Conservation (phyloP, 768 basidiomycete genomes). For the Russula sp. region DNA sequence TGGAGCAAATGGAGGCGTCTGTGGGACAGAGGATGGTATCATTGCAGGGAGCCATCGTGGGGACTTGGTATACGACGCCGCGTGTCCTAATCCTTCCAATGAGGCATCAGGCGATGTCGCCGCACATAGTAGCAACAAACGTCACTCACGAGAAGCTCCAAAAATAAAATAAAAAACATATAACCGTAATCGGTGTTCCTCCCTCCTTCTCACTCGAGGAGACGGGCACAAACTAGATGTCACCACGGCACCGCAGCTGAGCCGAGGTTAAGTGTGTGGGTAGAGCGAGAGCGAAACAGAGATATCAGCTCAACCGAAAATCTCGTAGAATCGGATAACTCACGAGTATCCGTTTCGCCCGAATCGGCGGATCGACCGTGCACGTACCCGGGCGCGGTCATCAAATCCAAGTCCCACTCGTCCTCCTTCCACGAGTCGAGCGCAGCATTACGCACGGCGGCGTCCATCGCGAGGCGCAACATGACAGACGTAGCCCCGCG, state of each 20-base stretch:
- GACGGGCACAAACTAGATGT: not conserved
- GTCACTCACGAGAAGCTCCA: not conserved
- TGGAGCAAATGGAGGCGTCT: not conserved
- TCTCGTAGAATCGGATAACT: not conserved
- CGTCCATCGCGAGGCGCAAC: conserved; percentile 3
- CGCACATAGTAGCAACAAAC: not conserved
- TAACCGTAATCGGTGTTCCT: too few relatives aligned
- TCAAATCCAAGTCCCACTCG: conserved; percentile 21
- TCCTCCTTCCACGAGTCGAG: conserved; percentile 19
- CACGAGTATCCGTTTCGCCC: conserved; percentile 19
- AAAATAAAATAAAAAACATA: too few relatives aligned
- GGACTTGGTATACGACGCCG: not conserved
- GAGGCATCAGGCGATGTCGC: not conserved
- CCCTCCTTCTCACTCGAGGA: too few relatives aligned
- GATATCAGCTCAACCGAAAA: not conserved
- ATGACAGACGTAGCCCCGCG: not conserved
- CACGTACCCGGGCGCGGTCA: conserved; percentile 19
- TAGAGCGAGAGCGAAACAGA: not conserved
- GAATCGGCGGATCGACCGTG: conserved; percentile 15
- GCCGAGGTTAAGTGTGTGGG: not conserved
- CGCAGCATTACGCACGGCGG: conserved; percentile 1
- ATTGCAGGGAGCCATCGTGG: not conserved
- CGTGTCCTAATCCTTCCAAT: not conserved
- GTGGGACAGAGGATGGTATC: not conserved
- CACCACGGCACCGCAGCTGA: conserved; percentile 9